These are phyloP conservation scores for Leishmania tropica DNA, from an alignment of 208 protist species.

Conservation along the genomic window DNA sequence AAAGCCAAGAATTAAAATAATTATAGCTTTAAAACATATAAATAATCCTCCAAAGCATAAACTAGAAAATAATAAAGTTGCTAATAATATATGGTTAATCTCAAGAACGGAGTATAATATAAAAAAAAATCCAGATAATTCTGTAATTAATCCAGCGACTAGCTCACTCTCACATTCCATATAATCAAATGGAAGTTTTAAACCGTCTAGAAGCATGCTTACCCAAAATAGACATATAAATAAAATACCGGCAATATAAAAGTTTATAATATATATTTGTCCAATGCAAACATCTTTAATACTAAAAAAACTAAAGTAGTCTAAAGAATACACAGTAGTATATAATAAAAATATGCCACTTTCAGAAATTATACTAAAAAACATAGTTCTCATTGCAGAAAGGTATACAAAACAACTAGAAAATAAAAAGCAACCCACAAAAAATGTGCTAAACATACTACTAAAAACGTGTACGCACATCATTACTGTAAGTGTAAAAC, in stretches of 20 bases:
- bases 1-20: conserved; percentile 74
- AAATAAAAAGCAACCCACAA: conserved; percentile 84
- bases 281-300: conserved; percentile 84
- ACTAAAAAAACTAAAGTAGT: conserved; percentile 85
- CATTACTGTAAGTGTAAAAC: conserved; percentile 76
- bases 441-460: conserved; percentile 79
- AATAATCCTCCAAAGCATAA: conserved; percentile 87
- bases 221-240: conserved; percentile 84
- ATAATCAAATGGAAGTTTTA: conserved; percentile 86
- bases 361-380: conserved; percentile 85
- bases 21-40: conserved; percentile 87
- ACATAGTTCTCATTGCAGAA: conserved; percentile 75
- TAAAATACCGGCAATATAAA: conserved; percentile 60
- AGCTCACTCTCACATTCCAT: conserved; percentile 91
- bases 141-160: conserved; percentile 81
- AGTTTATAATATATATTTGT: conserved; percentile 72
- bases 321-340: conserved; percentile 69
- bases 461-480: conserved; percentile 56
- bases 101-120: conserved; percentile 86
- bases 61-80: conserved; percentile 68
- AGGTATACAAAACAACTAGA: conserved; percentile 88
- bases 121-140: conserved; percentile 88
- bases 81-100: conserved; percentile 76
- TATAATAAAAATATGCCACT: conserved; percentile 69
- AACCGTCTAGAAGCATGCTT: conserved; percentile 64